phyloP scores from a whole-genome alignment of 352 stramenopile species.

The Aphanomyces euteiches region DNA sequence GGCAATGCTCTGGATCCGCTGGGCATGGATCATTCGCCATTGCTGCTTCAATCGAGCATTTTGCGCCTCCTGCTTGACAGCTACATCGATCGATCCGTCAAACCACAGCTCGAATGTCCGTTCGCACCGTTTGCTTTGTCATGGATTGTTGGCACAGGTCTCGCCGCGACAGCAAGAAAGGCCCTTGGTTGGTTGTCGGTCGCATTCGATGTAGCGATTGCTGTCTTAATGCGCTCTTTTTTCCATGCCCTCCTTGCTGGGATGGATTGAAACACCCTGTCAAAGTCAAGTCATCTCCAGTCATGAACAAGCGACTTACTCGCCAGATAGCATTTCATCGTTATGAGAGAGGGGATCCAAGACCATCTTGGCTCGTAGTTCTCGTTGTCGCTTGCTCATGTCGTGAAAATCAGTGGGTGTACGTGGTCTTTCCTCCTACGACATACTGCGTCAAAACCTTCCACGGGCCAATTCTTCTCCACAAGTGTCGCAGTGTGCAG shows the following conservation, averaged over 20 bases:
- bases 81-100: neutral
- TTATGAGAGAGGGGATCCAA: slow-evolving; percentile 13
- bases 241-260: slow-evolving; percentile 3
- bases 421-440: slow-evolving; percentile 18
- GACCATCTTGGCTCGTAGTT: slow-evolving; percentile 30
- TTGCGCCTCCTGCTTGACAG: slow-evolving; percentile 1
- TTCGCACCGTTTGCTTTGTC: slow-evolving; percentile 12
- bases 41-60: slow-evolving; percentile 24
- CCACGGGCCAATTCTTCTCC: neutral
- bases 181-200: neutral
- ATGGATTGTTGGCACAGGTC: slow-evolving; percentile 18
- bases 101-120: neutral
- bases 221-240: neutral
- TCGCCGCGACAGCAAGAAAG: slow-evolving; percentile 18
- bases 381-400: slow-evolving; percentile 30
- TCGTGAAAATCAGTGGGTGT: slow-evolving; percentile 26
- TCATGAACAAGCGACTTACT: neutral
- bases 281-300: neutral
- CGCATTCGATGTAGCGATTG: neutral
- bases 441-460: neutral
- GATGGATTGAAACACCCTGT: slow-evolving; percentile 15
- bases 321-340: slow-evolving; percentile 18
- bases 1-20: slow-evolving; percentile 11
- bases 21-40: slow-evolving; percentile 19
- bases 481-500: neutral